Evolutionary conservation across 2,329 filamentous ascomycete genomes (phyloP), one percentile per base, ranked within the genome.

Genomic region (Chaetomiaceae sp.): DNA sequence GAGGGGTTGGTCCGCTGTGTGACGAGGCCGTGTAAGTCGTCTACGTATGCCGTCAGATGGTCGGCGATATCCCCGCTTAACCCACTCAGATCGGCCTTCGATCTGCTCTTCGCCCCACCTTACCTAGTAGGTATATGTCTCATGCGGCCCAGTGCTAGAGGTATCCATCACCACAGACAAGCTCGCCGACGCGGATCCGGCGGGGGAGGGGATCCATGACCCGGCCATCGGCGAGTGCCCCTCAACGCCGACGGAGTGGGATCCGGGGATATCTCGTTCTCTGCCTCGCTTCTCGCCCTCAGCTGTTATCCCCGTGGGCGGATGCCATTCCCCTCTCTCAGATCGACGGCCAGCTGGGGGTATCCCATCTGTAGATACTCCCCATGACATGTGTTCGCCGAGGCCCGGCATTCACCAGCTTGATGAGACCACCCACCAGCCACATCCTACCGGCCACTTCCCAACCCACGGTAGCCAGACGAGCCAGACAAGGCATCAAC

Each of bases 241-340:
- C 2, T 49, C 48, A 34, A 46, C 51, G 44, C 55, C 48, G 45
- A 54, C 29, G 36, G 45, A 20, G 23, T 19, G 20, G 48, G 50
- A 8, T 27, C 42, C 49, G 40, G 38, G 23, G 9, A 22, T 34
- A 20, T 51, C 25, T 37, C 39, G 38, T 47, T 29, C 43, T 22
- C 20, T 42, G 29, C 23, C 47, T 51, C 23, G 42, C 47, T 38
- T n/a, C 29, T 47, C 44, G 47, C 47, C 43, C n/a, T 44, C 49
- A 17, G 7, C 15, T 48, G 17, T 43, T 29, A 11, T 17, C 25
- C 12, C 12, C 23, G 22, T n/a, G 20, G 15, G 7, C 6, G 38
- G 3, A 27, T 33, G 3, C 12, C 17, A 42, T 25, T 15, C 29
- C 37, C 36, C 12, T 15, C 31, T 17, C 39, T 42, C 19, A 17